Base-by-base conservation (phyloP, 495 filamentous ascomycete species). In the Cercophora sp. region DNA sequence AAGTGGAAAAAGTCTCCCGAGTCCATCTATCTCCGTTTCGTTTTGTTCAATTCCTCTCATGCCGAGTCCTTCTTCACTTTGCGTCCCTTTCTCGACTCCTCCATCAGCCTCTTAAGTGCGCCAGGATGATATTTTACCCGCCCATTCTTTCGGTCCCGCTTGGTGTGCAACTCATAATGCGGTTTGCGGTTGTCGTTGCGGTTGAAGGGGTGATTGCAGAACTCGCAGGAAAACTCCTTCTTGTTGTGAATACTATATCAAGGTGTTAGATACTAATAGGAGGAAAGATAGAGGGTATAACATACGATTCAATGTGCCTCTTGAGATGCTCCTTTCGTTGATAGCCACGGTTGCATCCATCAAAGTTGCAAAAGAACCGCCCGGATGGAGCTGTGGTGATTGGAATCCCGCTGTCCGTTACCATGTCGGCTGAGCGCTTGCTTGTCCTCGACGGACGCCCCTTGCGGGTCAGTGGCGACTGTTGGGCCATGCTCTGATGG, bases 281-380 rank as follows among this genome's bases (percentile, higher is more conserved):
- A 10, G 16, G 20, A 20, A 13, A 16, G 32, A 23, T 5, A 35
- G 13, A 8, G n/a, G 6, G 22, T 32, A 10, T 18, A 31, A 48
- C 71, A 65, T 59, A 73, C 71, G 76, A 81, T 54, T 75, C 73
- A 60, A 78, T 76, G 59, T 88, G 85, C 13, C 84, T 71, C 64
- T 84, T 85, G 1, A 85, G 63, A 52, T 87, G 84, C 51, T 87
- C 84, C 29, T 79, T 77, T 39, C 83, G 63, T 65, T 79, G 79
- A 54, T 84, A 87, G 0, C 71, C 69, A 0, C 72, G 74, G 6
- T 51, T 36, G 63, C 74, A 79, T 10, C 57, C 57, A 4, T 46
- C 57, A 18, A 52, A 64, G 9, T 54, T 43, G 48, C 71, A 75
- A 55, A 62, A 35, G 47, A 19, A 19, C 36, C 10, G 18, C 2